Percentiles rank a stretch among this genome's conserved stretches.
phyloP scores from a whole-genome alignment of 257 asterid species.

The Rubia yunnanensis region DNA sequence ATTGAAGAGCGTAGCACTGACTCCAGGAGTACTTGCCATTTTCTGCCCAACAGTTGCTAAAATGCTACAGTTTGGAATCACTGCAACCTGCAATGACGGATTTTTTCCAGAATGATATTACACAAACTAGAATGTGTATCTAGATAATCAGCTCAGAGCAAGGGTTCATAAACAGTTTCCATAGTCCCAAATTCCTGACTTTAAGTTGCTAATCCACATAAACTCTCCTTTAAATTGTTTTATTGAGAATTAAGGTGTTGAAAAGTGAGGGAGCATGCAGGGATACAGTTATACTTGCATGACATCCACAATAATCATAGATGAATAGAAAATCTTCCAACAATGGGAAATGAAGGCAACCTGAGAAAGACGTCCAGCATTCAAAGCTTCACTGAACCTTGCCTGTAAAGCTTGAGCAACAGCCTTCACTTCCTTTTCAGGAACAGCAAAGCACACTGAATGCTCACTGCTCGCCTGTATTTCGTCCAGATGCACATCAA shows the following conservation, averaged over 20 bases:
- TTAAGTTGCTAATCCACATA: neutral
- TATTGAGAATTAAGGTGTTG: neutral
- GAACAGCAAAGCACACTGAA: constrained; percentile 98
- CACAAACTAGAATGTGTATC: constrained; percentile 8
- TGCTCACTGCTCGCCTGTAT: constrained; percentile 98
- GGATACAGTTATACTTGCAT: neutral
- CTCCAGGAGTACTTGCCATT: constrained; percentile 99
- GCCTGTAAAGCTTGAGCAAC: constrained; percentile 82
- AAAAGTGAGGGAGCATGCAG: neutral
- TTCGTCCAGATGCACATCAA: constrained; percentile 15
- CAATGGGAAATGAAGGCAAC: constrained; percentile 24
- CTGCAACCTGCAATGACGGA: constrained; percentile 61
- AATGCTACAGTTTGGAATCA: constrained; percentile 90
- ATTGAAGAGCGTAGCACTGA: constrained; percentile 91
- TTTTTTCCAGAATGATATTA: neutral
- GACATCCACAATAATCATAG: neutral
- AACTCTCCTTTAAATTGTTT: neutral
- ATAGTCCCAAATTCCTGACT: neutral
- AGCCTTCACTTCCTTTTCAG: constrained; percentile 84
- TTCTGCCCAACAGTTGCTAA: constrained; percentile 98
- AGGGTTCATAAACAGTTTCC: neutral
- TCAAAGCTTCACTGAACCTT: constrained; percentile 80
- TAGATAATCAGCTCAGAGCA: neutral
- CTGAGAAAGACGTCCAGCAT: constrained; percentile 99
- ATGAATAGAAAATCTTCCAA: neutral